Percentiles rank a stretch among this genome's conserved stretches.
These are phyloP conservation scores for Geotrichum histeridarum DNA, from an alignment of 1,139 yeast species.

Conservation along the genomic window DNA sequence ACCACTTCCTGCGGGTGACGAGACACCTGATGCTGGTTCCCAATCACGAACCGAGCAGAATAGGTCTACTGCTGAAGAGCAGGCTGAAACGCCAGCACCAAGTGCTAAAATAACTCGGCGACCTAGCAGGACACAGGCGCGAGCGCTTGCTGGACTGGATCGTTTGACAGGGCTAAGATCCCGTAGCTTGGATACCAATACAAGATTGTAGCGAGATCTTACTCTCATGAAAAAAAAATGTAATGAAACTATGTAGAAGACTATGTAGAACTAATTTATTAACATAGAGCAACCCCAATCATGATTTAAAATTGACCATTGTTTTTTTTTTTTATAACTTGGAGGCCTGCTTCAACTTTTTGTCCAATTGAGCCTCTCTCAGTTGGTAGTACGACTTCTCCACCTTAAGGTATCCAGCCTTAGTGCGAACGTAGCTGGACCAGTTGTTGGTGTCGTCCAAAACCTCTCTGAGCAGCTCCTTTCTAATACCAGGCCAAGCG, in stretches of 20 bases:
- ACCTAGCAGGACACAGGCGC: neutral
- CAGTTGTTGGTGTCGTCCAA: conserved; percentile 25
- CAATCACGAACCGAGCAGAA: no score
- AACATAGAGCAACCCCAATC: neutral
- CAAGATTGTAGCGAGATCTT: neutral
- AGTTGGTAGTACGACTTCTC: conserved; percentile 22
- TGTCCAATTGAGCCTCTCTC: conserved; percentile 15
- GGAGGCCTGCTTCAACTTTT: conserved; percentile 13
- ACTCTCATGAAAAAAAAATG: neutral
- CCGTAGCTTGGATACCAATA: neutral
- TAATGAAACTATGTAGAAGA: neutral
- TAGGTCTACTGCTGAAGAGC: no score
- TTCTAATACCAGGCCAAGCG: conserved; percentile 33
- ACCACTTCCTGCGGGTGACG: no score
- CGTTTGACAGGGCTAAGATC: neutral
- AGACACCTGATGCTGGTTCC: no score
- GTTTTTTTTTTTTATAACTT: conserved; percentile 19
- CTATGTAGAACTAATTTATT: neutral
- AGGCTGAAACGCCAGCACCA: neutral
- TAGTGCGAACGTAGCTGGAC: conserved; percentile 6
- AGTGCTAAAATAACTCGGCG: neutral
- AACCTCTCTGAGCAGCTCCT: conserved; percentile 33
- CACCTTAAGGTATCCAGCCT: neutral
- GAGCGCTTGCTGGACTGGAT: neutral
- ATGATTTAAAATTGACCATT: neutral